A percentile compares a stretch with the other conserved stretches of the same genome.
These are phyloP conservation scores for Amanita pseudoporphyria DNA, from an alignment of 768 basidiomycete species.

Conservation along the genomic window DNA sequence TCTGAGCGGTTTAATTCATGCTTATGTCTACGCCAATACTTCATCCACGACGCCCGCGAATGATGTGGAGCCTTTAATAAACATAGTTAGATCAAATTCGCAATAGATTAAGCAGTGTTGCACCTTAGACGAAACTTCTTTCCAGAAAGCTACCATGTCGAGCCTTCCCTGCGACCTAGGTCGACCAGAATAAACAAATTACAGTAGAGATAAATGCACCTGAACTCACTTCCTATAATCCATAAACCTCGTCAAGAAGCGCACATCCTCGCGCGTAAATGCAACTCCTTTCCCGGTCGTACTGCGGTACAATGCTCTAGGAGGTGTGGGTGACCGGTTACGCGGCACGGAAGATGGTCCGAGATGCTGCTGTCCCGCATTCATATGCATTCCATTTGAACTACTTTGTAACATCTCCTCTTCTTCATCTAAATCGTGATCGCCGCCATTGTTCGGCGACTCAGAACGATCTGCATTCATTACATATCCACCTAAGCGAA, in stretches of 20 bases:
- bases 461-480: constrained; percentile 56
- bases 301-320: constrained; percentile 68
- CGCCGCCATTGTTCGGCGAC: constrained; percentile 34
- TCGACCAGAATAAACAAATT: constrained; percentile 1
- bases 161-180: constrained; percentile 46
- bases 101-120: background rate
- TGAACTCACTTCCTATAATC: constrained; percentile 58
- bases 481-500: constrained; percentile 75
- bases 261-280: constrained; percentile 77
- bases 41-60: constrained; percentile 91
- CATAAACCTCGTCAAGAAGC: constrained; percentile 68
- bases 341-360: constrained; percentile 24
- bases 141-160: constrained; percentile 76
- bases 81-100: background rate
- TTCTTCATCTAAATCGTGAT: constrained; percentile 35
- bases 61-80: constrained; percentile 69
- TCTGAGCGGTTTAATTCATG: constrained; percentile 66
- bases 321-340: constrained; percentile 72
- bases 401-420: constrained; percentile 22
- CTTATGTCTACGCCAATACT: constrained; percentile 83
- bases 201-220: background rate
- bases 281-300: constrained; percentile 88
- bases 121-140: constrained; percentile 64
- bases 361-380: constrained; percentile 28
- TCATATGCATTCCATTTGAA: constrained; percentile 33